Evolutionary conservation across 2,329 filamentous ascomycete genomes (phyloP), one percentile per base, ranked within the genome.

Genomic region (Aureobasidium musti): DNA sequence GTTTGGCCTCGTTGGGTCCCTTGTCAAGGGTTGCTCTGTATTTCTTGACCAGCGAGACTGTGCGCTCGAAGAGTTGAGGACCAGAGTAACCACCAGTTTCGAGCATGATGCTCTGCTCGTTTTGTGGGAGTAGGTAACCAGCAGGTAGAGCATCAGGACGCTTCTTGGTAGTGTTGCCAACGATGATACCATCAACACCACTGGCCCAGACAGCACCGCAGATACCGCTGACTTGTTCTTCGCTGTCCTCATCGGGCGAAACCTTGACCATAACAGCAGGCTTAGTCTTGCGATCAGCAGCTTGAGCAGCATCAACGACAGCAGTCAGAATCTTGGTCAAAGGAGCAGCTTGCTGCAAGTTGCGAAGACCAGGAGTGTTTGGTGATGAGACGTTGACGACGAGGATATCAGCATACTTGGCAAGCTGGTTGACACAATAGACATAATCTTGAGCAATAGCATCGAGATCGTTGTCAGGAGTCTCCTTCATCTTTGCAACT

Each of bases 321-420:
- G 91, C 91, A 11, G 83, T 86, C 47, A 99, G 81, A 54, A 99
- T 89, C 49, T 86, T 82, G 2, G 92, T 94, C 66, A 99, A 80
- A 0, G 93, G 94, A 70, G 90, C 92, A 0, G 89, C 86, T 2
- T 91, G 90, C 79, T 99, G 95, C 43, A 99, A 82, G 66, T 92
- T 90, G 28, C 95, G 87, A 57, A 98, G 84, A 0, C 95, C 94
- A 0, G 94, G 94, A 0, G 94, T 98, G 79, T 99, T 99, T 28
- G 95, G 95, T 72, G 91, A 96, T 74, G 92, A 97, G 59, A 99
- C 95, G 73, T 99, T 99, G 74, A 99, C 95, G 8, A 98, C 94
- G n/a, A 99, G 81, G 41, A 99, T 90, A 74, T 99, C 95, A 13
- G 95, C 92, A 75, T 97, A 99, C 60, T 85, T 89, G 4, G 90